Evolutionary conservation across 2,329 filamentous ascomycete genomes (phyloP), one percentile per base, ranked within the genome.

Genomic region (Chaetomiaceae sp.): DNA sequence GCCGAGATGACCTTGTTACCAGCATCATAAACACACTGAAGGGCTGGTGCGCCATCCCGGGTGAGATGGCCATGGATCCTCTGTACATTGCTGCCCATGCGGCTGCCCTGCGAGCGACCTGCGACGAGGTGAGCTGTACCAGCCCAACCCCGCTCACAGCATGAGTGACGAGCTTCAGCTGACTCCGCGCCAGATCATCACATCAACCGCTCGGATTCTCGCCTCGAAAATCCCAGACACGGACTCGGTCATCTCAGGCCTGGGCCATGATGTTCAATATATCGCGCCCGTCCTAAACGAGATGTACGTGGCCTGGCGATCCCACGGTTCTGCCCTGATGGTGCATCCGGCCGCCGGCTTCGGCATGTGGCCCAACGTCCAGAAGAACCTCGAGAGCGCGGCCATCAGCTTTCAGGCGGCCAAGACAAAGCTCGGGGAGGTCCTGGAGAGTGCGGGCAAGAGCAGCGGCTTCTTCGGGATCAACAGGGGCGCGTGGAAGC

Each of bases 101-200:
- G 19, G 43, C 22, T 15, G 29, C 19, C 2, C 43, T 46, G 3
- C 12, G 20, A 3, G 43, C 14, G 15, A 22, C 29, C 7, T 46
- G 43, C 12, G 43, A 46, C 22, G 43, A 46, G 43, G 43, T 46
- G 36, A n/a, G n/a, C n/a, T n/a, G n/a, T n/a, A n/a, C n/a, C n/a
- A n/a, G n/a, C n/a, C n/a, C n/a, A n/a, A n/a, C n/a, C n/a, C n/a
- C n/a, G n/a, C n/a, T n/a, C n/a, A n/a, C n/a, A n/a, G n/a, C n/a
- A n/a, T n/a, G n/a, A n/a, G n/a, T n/a, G n/a, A n/a, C n/a, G n/a
- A n/a, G n/a, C n/a, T n/a, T n/a, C n/a, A n/a, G n/a, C n/a, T n/a
- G n/a, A n/a, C n/a, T n/a, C n/a, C n/a, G n/a, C n/a, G n/a, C n/a
- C n/a, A n/a, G n/a, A n/a, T n/a, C n/a, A n/a, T n/a, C n/a, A n/a